phyloP scores from a whole-genome alignment of 2,329 filamentous ascomycete genomes.

The Fusarium anguioides region DNA sequence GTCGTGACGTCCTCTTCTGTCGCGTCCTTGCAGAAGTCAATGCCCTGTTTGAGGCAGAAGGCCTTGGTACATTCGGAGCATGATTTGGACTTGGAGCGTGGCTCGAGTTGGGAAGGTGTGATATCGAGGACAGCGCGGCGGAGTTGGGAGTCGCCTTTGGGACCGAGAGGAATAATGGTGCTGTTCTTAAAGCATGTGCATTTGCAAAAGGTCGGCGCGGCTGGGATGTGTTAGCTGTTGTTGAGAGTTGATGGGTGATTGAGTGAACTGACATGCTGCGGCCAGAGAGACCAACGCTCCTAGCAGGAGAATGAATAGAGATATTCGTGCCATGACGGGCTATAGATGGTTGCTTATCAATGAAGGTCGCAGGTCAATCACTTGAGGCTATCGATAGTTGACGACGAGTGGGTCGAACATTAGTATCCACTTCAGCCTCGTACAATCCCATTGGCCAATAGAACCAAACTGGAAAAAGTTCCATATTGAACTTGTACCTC shows the following conservation, averaged over 20 bases:
- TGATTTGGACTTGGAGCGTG: constrained; percentile 56
- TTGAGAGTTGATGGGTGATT: background rate
- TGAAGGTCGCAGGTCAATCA: constrained; percentile 30
- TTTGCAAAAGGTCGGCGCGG: constrained; percentile 74
- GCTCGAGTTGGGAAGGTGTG: constrained; percentile 29
- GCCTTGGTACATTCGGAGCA: constrained; percentile 73
- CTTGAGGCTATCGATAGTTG: constrained; percentile 39
- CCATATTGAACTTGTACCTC: constrained; percentile 32
- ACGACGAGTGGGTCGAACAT: constrained; percentile 18
- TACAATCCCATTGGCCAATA: constrained; percentile 42
- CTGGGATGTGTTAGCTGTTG: constrained; percentile 52
- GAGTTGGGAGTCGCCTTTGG: constrained; percentile 50
- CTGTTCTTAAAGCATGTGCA: constrained; percentile 77
- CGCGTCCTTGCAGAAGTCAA: constrained; percentile 72
- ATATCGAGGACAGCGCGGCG: constrained; percentile 39
- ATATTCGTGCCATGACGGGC: constrained; percentile 55
- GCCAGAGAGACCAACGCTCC: constrained; percentile 51
- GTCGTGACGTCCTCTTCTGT: constrained; percentile 71
- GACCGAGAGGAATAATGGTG: constrained; percentile 72
- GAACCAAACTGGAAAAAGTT: constrained; percentile 45
- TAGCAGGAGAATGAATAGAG: constrained; percentile 52
- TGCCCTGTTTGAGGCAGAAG: constrained; percentile 69
- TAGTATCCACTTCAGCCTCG: constrained; percentile 37
- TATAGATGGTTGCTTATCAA: constrained; percentile 8
- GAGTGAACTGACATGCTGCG: constrained; percentile 56